These are phyloP conservation scores for Backusella circina DNA, from an alignment of 192 early-diverging fungal genomes.

Conservation along the genomic window DNA sequence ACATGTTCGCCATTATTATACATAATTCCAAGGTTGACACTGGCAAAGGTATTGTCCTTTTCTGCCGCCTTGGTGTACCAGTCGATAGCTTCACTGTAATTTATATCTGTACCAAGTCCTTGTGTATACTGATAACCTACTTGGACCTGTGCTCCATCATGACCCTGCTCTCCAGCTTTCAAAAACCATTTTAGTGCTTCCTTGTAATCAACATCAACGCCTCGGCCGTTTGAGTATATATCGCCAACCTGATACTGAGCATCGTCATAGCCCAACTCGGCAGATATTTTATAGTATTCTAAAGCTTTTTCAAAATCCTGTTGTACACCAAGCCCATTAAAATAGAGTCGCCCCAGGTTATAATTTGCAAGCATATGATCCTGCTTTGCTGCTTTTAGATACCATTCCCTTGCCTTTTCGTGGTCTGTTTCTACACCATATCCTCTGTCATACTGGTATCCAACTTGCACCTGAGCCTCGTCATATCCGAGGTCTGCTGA, in stretches of 20 bases:
- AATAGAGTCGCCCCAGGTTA: constrained; percentile 76
- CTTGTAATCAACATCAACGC: constrained; percentile 32
- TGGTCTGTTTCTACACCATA: constrained; percentile 29
- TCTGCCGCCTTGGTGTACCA: constrained; percentile 24
- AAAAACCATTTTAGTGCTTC: constrained; percentile 60
- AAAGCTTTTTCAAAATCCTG: constrained; percentile 46
- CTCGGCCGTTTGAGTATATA: not conserved
- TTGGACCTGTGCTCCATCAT: constrained; percentile 46
- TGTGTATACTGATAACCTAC: constrained; percentile 46
- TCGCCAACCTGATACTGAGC: constrained; percentile 40
- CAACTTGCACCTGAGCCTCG: constrained; percentile 42
- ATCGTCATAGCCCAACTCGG: constrained; percentile 46
- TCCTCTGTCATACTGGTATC: not conserved
- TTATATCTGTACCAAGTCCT: constrained; percentile 29
- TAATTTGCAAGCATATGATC: constrained; percentile 81
- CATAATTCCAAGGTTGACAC: constrained; percentile 29
- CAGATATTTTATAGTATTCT: not conserved
- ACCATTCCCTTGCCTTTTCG: constrained; percentile 59
- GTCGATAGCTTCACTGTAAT: constrained; percentile 18
- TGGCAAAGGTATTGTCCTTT: constrained; percentile 51
- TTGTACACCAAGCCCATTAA: constrained; percentile 65
- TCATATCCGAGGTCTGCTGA: constrained; percentile 50
- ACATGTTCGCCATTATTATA: not conserved
- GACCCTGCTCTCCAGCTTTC: constrained; percentile 60
- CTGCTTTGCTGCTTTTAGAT: constrained; percentile 63